phyloP scores from a whole-genome alignment of 345 rosid genomes.

The Iberis pinnata region DNA sequence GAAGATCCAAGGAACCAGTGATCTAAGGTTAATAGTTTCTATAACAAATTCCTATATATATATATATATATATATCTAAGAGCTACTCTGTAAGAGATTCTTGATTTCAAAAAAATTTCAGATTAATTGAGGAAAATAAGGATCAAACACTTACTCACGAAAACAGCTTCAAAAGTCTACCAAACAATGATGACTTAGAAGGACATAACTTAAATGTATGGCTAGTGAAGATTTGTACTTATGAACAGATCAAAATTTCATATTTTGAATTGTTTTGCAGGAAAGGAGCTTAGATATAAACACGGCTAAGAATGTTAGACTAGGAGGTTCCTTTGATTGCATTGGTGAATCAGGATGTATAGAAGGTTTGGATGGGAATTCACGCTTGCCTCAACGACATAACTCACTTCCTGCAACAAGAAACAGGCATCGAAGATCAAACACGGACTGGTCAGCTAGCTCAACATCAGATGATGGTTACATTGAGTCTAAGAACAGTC shows the following conservation, averaged over 20 bases:
- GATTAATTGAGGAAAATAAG: slow-evolving; percentile 46
- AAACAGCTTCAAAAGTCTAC: slow-evolving; percentile 46
- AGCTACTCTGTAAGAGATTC: slow-evolving; percentile 12
- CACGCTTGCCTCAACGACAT: slow-evolving; percentile 32
- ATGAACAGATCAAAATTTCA: no score
- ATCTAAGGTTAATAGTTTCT: slow-evolving; percentile 44
- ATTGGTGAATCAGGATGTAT: slow-evolving; percentile 35
- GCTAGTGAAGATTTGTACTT: no score
- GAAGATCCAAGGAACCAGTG: slow-evolving; percentile 47
- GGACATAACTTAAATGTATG: slow-evolving; percentile 38
- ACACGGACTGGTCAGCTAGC: slow-evolving; percentile 86
- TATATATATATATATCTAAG: no score
- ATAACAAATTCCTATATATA: not conserved
- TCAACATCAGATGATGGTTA: slow-evolving; percentile 84
- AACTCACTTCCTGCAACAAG: slow-evolving; percentile 42
- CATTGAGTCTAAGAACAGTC: slow-evolving; percentile 52
- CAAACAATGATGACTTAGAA: slow-evolving; percentile 37
- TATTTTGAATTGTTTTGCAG: slow-evolving; percentile 31
- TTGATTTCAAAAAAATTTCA: slow-evolving; percentile 19
- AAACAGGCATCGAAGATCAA: slow-evolving; percentile 51
- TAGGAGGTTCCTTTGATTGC: slow-evolving; percentile 41
- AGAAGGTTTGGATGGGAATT: slow-evolving; percentile 25
- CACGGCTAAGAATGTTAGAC: slow-evolving; percentile 25
- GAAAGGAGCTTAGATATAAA: slow-evolving; percentile 32
- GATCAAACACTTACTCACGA: slow-evolving; percentile 35